These are phyloP conservation scores for Penicillium aurantiogriseum DNA, from an alignment of 2,329 filamentous ascomycete species.

Conservation along the genomic window DNA sequence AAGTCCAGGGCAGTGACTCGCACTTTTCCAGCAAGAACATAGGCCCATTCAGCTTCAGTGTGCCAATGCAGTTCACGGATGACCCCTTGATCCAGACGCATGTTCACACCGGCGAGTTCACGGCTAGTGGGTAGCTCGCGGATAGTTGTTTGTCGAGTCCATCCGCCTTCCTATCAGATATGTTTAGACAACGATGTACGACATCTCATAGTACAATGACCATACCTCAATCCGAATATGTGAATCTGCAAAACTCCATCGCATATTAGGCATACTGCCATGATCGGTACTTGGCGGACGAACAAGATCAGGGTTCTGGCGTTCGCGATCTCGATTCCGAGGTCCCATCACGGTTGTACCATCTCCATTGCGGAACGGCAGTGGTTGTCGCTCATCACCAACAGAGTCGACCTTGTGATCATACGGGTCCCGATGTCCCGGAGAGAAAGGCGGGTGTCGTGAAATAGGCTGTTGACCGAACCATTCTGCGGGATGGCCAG, in stretches of 20 bases:
- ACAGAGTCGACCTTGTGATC: constrained; percentile 63
- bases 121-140: constrained; percentile 43
- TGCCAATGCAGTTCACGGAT: constrained; percentile 80
- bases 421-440: constrained; percentile 59
- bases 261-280: constrained; percentile 68
- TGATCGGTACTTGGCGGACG: constrained; percentile 72
- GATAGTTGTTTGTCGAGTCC: constrained; percentile 66
- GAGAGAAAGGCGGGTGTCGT: constrained; percentile 55
- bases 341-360: constrained; percentile 68
- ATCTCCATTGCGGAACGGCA: constrained; percentile 63
- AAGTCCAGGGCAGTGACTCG: constrained; percentile 72
- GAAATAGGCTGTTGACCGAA: background rate
- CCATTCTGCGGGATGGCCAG: constrained; percentile 1
- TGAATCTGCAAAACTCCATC: constrained; percentile 68
- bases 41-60: constrained; percentile 77
- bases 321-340: constrained; percentile 65
- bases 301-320: constrained; percentile 69
- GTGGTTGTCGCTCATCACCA: constrained; percentile 60
- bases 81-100: constrained; percentile 70
- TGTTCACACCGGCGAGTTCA: constrained; percentile 75
- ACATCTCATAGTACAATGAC: background rate
- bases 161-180: constrained; percentile 63
- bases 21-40: constrained; percentile 68
- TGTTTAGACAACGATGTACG: no score
- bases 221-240: constrained; percentile 62